phyloP scores from a whole-genome alignment of 106 monocot species.

The Hemerocallis citrina region DNA sequence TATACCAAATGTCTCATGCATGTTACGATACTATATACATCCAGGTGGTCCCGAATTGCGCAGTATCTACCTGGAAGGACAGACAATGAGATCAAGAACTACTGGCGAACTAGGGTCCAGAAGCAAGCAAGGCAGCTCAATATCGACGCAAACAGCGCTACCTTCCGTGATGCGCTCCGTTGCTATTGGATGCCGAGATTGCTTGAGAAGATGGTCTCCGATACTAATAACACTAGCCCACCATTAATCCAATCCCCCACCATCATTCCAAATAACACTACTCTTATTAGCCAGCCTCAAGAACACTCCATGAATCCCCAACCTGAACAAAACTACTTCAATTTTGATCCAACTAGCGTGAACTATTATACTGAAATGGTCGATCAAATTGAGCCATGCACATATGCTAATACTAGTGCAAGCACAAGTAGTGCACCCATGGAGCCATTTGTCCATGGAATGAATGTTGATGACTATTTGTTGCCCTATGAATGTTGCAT shows the following conservation, averaged over 20 bases:
- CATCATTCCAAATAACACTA: no score
- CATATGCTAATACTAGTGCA: background rate
- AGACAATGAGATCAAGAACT: conserved; percentile 77
- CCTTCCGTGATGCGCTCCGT: conserved; percentile 40
- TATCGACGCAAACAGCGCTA: conserved; percentile 46
- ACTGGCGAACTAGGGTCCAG: conserved; percentile 64
- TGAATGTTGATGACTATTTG: background rate
- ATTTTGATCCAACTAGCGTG: conserved; percentile 1
- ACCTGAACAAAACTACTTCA: no score
- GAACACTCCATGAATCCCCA: no score
- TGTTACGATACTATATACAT: no score
- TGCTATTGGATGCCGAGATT: conserved; percentile 61
- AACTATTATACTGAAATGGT: background rate
- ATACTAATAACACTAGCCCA: no score
- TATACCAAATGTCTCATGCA: no score
- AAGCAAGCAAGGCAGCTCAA: conserved; percentile 62
- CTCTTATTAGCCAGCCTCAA: background rate
- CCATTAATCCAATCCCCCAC: background rate
- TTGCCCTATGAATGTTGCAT: background rate
- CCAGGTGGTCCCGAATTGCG: conserved; percentile 71
- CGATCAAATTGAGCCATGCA: background rate
- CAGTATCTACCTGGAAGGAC: conserved; percentile 67
- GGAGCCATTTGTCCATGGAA: no score
- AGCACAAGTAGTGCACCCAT: no score
- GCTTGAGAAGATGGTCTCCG: conserved; percentile 31